Conservation (phyloP, 306 rosid genomes). For the Begonia loranthoides region DNA sequence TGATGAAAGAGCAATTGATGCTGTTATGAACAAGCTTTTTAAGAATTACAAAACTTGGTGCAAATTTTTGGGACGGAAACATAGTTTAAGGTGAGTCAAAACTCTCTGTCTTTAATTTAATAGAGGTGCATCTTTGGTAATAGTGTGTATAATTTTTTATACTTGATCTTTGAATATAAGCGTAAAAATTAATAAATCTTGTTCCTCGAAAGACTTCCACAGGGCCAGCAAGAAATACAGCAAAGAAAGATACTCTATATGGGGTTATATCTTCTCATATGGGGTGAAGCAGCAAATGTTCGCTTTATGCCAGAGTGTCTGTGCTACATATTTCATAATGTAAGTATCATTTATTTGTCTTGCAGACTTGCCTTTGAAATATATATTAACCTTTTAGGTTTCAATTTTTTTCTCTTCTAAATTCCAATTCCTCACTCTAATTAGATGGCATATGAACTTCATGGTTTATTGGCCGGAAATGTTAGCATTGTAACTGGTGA, state of each 20-base stretch:
- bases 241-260: constrained; percentile 92
- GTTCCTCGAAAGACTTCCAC: constrained; percentile 52
- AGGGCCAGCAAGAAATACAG: constrained; percentile 70
- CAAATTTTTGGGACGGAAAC: constrained; percentile 77
- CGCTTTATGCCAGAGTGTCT: constrained; percentile 98
- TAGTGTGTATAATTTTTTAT: no score
- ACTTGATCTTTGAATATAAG: no score
- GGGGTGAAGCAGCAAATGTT: constrained; percentile 95
- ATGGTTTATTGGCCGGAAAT: constrained; percentile 96
- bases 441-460: constrained; percentile 97
- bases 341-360: constrained; percentile 23
- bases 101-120: background rate
- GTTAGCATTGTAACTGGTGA: constrained; percentile 99
- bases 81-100: constrained; percentile 66
- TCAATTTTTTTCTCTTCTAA: no score
- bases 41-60: constrained; percentile 91
- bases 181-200: background rate
- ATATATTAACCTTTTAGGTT: no score
- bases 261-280: constrained; percentile 89
- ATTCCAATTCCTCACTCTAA: background rate
- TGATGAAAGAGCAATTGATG: constrained; percentile 81
- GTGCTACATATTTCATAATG: constrained; percentile 91
- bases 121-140: no score
- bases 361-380: constrained; percentile 1
- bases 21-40: constrained; percentile 60